Conservation (phyloP, 768 basidiomycete genomes). For the Boletus huronensis region DNA sequence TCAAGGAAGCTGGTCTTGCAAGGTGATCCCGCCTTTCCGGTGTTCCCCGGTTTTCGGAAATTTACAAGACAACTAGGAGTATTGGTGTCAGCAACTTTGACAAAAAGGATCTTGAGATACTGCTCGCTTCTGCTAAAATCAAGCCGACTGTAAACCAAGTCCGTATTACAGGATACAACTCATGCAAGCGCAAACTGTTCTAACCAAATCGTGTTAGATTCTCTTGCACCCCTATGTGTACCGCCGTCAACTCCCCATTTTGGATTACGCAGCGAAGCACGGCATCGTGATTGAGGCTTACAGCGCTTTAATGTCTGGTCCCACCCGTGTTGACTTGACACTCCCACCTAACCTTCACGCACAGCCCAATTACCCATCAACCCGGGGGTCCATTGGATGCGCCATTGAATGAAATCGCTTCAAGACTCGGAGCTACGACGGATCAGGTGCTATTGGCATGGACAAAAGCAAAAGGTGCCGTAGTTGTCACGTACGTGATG, state of each 20-base stretch:
- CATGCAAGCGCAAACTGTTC: background rate
- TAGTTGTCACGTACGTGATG: constrained; percentile 54
- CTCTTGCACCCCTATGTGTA: constrained; percentile 70
- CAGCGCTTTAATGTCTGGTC: constrained; percentile 55
- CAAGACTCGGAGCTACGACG: constrained; percentile 45
- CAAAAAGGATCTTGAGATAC: constrained; percentile 47
- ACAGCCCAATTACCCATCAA: constrained; percentile 54
- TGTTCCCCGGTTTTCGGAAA: background rate
- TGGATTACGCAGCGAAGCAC: constrained; percentile 55
- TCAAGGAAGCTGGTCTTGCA: constrained; percentile 53
- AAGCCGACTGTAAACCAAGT: constrained; percentile 71
- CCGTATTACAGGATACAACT: constrained; percentile 1
- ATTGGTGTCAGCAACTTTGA: constrained; percentile 73
- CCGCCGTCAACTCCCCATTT: constrained; percentile 45
- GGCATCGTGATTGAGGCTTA: constrained; percentile 72
- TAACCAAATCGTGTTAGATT: constrained; percentile 42
- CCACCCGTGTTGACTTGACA: background rate
- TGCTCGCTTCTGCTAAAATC: constrained; percentile 58
- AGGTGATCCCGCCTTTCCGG: constrained; percentile 42
- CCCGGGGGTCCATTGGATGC: constrained; percentile 65
- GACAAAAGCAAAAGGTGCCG: constrained; percentile 65
- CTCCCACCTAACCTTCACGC: background rate
- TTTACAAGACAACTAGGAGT: constrained; percentile 40
- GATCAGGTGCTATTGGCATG: constrained; percentile 74
- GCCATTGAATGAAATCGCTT: constrained; percentile 52